A percentile compares a stretch with the other conserved stretches of the same genome.
These are phyloP conservation scores for Flammula alnicola DNA, from an alignment of 1,284 basidiomycete genomes.

Conservation along the genomic window DNA sequence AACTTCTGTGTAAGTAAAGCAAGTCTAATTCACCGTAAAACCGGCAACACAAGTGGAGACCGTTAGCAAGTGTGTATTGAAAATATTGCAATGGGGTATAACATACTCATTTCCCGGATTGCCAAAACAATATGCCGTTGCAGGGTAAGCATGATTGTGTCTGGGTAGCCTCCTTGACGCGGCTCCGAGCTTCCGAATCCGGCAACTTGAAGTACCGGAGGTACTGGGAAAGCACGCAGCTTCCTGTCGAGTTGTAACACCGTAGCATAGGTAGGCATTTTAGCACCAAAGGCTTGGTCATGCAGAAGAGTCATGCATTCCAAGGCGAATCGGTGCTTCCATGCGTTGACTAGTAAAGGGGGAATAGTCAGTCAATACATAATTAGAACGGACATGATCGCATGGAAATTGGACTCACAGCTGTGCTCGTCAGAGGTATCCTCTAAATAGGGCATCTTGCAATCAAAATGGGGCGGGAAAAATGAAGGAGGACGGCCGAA, in stretches of 20 bases:
- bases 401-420: conserved; percentile 49
- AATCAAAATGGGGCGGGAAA: conserved; percentile 71
- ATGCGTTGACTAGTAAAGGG: conserved; percentile 61
- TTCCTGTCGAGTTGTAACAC: conserved; percentile 78
- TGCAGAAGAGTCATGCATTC: conserved; percentile 81
- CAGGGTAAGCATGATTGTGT: conserved; percentile 66
- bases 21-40: conserved; percentile 49
- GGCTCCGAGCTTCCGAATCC: conserved; percentile 74
- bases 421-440: conserved; percentile 63
- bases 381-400: not conserved
- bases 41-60: conserved; percentile 10
- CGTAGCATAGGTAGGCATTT: conserved; percentile 74
- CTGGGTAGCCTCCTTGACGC: conserved; percentile 50
- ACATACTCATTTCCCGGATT: conserved; percentile 76
- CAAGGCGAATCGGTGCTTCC: conserved; percentile 79
- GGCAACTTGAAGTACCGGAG: conserved; percentile 71
- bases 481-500: conserved; percentile 79
- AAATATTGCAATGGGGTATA: conserved; percentile 7
- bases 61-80: conserved; percentile 11
- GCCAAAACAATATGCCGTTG: conserved; percentile 77
- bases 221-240: conserved; percentile 75
- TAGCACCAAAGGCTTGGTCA: conserved; percentile 80
- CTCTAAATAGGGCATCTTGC: conserved; percentile 64
- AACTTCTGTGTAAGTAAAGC: conserved; percentile 78
- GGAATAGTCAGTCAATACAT: not conserved